These are phyloP conservation scores for Saccharomycopsis babjevae DNA, from an alignment of 805 yeast species.

Conservation along the genomic window DNA sequence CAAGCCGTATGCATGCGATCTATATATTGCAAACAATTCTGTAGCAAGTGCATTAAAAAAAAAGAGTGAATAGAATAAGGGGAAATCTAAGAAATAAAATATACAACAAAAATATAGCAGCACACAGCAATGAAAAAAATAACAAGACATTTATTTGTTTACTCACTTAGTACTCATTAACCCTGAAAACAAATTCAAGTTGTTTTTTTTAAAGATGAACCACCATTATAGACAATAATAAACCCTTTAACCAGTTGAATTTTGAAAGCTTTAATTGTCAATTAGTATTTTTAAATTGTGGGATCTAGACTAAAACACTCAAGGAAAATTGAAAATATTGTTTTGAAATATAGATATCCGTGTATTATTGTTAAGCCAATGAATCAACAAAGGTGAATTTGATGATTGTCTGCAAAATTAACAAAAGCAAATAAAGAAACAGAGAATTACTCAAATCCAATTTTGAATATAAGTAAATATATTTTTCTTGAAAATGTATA, in stretches of 20 bases:
- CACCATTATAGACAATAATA: too few relatives aligned
- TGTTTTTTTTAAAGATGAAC: neutral
- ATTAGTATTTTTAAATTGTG: too few relatives aligned
- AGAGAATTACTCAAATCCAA: too few relatives aligned
- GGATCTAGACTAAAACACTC: too few relatives aligned
- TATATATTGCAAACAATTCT: neutral
- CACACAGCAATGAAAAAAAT: neutral
- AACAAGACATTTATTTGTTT: neutral
- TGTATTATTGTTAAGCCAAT: too few relatives aligned
- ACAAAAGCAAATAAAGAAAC: too few relatives aligned
- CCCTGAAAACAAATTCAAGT: neutral
- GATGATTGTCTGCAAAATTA: too few relatives aligned
- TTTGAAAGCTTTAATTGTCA: too few relatives aligned
- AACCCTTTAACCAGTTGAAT: too few relatives aligned
- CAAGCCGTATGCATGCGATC: neutral
- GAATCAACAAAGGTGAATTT: too few relatives aligned
- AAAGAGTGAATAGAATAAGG: neutral
- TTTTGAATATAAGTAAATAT: neutral
- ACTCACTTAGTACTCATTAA: neutral
- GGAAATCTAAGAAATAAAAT: neutral
- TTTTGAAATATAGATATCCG: too few relatives aligned
- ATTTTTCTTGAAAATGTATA: neutral
- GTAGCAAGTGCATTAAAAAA: neutral
- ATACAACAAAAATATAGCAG: neutral
- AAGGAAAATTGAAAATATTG: too few relatives aligned